Base-by-base conservation (phyloP, 306 rosid genomes). In the Oxytropis ochrocephala region DNA sequence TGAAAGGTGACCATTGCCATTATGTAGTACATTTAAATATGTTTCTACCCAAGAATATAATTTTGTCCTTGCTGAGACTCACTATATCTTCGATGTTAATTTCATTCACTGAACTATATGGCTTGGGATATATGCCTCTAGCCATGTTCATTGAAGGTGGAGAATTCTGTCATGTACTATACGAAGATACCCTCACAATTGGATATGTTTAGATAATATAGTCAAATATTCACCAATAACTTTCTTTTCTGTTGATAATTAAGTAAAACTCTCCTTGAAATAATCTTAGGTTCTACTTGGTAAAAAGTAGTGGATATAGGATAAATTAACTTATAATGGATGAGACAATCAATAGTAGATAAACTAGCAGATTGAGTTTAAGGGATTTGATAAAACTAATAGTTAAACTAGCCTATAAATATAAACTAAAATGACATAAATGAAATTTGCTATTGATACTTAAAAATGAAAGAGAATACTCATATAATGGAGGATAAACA, bases 71-170 rank as follows among this genome's bases (percentile, higher is more conserved):
- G 41, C 49, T 55, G 54, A 27, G n/a, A 11, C 49, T 8, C 17
- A 18, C 5, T 65, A 53, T 30, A 64, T 59, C 11, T 16, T 49
- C 17, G 11, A 58, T 48, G 38, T n/a, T n/a, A 24, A 24, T 24
- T 75, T 69, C 14, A 38, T 66, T 75, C 42, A 58, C 5, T 48
- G 69, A 67, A 5, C 55, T 57, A 35, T 16, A n/a, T 58, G 66
- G 19, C n/a, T 76, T 49, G 49, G 75, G 30, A 76, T 68, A 76
- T 59, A 76, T 76, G 64, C 80, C 36, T 36, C 2, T 67, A 21
- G 44, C 75, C 48, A 0, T 17, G n/a, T 67, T 49, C 69, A 67
- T 67, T 49, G 53, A 48, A 63, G 55, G 1, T 52, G 62, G 33
- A 9, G 57, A 74, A 64, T 74, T 74, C 42, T 64, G 36, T 64